Base-by-base conservation (phyloP, 306 rosid species). In the Cucurbita argyrosperma region DNA sequence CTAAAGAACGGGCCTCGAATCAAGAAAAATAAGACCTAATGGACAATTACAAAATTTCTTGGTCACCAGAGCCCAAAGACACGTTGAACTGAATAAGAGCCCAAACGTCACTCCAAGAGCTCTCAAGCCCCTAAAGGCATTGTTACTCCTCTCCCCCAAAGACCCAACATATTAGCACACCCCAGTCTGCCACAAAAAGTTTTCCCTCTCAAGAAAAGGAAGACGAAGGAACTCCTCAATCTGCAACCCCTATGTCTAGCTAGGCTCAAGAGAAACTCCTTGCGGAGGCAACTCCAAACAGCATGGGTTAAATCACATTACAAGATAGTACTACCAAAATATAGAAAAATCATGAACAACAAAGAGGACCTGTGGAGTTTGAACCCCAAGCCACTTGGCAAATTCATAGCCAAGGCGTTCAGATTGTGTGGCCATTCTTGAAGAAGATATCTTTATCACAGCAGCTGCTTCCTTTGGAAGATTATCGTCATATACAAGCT, bases 381-480 rank as follows among this genome's bases (percentile, higher is more conserved):
- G 96, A 58, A 90, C 83, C 54, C 98, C 98, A 70, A 92, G 77
- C 89, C 92, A 90, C 85, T 81, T 92, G 30, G 96, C 96, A 76
- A 92, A 81, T 82, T 92, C 98, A 71, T 88, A 92, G 13, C 96
- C 98, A 37, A 92, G 92, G 64, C 98, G 98, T 79, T 92, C 98
- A 42, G 96, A 92, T 76, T 90, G 96, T 3, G 96, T 88, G 76
- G 96, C 96, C 96, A 90, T 92, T 83, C 98, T 90, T 39, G 98
- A 86, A 42, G 98, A 86, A 51, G 98, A 79, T 76, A 92, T 88
- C 85, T 92, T 92, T 79, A 90, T 88, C 76, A 88, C 96, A 76
- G 96, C 96, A 13, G 96, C 96, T 13, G 83, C 98, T 80, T 90
- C 98, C 80, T 83, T 85, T 18, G 89, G 77, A 65, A n/a, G 46